phyloP scores from a whole-genome alignment of 1,284 basidiomycete genomes.

The Cryptococcus sp. region DNA sequence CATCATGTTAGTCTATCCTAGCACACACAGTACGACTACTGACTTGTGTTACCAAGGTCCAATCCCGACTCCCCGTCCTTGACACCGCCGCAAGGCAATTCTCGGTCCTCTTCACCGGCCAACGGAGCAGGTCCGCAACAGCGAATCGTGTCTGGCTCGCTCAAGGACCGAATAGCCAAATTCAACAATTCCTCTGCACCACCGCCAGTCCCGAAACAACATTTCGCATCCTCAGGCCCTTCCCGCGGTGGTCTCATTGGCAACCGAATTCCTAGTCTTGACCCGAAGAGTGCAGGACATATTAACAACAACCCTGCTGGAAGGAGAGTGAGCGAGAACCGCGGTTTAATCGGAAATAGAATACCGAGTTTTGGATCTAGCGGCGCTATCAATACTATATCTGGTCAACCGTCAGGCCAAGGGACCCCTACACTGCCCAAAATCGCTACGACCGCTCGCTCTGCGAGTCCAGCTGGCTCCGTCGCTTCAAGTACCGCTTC shows the following conservation, averaged over 20 bases:
- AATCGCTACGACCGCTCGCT: constrained; percentile 9
- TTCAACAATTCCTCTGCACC: constrained; percentile 48
- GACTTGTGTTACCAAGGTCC: constrained; percentile 9
- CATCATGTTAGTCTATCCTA: not conserved
- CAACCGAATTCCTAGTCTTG: constrained; percentile 46
- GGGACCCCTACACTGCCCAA: constrained; percentile 1
- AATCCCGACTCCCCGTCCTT: constrained; percentile 14
- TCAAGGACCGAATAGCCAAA: constrained; percentile 52
- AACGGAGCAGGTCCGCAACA: constrained; percentile 14
- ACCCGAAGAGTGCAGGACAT: constrained; percentile 45
- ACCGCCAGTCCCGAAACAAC: constrained; percentile 41
- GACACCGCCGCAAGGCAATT: constrained; percentile 24
- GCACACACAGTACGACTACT: not conserved
- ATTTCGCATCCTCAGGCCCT: constrained; percentile 29
- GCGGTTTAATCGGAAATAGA: constrained; percentile 47
- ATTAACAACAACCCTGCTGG: constrained; percentile 11
- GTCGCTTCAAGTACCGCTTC: constrained; percentile 31
- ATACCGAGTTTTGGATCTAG: constrained; percentile 30
- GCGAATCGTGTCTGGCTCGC: constrained; percentile 43
- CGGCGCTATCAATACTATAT: constrained; percentile 1
- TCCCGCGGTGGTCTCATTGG: constrained; percentile 44
- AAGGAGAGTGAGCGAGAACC: constrained; percentile 41
- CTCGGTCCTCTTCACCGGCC: constrained; percentile 30
- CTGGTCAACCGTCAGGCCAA: constrained; percentile 13
- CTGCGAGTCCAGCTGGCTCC: constrained; percentile 37